Base-by-base conservation (phyloP, 805 yeast species). In the Teunomyces aglyptinius region DNA sequence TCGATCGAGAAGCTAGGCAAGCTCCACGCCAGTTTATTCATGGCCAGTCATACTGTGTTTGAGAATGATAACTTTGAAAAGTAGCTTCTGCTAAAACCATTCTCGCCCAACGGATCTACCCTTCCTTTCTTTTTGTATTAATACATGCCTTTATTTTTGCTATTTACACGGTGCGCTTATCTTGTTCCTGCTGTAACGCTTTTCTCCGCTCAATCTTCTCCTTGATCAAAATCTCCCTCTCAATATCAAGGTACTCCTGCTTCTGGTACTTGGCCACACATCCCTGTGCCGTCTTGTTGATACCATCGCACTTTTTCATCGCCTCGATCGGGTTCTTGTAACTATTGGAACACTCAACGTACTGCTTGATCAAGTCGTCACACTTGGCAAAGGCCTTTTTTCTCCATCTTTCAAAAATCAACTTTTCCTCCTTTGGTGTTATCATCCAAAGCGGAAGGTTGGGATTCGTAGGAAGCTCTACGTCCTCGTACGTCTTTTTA, bases 401-500 rank as follows among this genome's bases (percentile, higher is more conserved):
- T 61, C 86, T 80, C 83, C 91, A 82, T 56, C 86, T 78, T 54
- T 78, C 81, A 57, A 86, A 80, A 29, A 85, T 82, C 48, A 81
- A 78, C 64, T 82, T 82, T 59, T 87, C 95, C 60, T 87, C 94
- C 51, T 75, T 77, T 11, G 94, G 92, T 0, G 88, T 78, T 18
- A 87, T 68, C 51, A 85, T 78, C 95, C 95, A 87, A 10, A 78
- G 70, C 1, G 95, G 95, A 22, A 86, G 67, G 51, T 64, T 67
- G 28, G 76, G 76, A 54, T 73, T 69, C 4, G 70, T 60, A 27
- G 68, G 73, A 44, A 71, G 63, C 24, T 69, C 71, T 6, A 67
- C 60, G 34, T 64, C 71, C 32, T 68, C 71, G 51, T 60, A 70
- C 13, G 68, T 57, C 49, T 67, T 67, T 50, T 70, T 65, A 42